phyloP scores from a whole-genome alignment of 495 filamentous ascomycete genomes.

The Jackrogersella minutella region DNA sequence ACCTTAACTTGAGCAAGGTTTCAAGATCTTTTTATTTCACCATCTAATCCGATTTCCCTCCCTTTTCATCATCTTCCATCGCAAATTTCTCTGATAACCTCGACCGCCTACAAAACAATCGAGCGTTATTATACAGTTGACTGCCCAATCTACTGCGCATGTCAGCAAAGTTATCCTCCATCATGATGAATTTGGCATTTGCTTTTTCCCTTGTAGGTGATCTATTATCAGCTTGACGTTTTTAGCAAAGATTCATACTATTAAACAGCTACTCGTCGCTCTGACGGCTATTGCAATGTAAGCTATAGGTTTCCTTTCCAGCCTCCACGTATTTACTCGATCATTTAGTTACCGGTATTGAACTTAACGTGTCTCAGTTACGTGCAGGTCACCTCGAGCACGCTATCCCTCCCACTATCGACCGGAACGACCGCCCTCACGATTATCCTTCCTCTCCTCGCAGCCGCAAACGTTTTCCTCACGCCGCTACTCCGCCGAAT shows the following conservation, averaged over 20 bases:
- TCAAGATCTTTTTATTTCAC: too few species aligned
- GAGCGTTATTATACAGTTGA: too few species aligned
- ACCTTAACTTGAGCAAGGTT: too few species aligned
- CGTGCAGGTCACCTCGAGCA: constrained; percentile 55
- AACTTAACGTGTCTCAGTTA: constrained; percentile 48
- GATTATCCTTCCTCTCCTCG: constrained; percentile 60
- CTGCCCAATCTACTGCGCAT: not conserved
- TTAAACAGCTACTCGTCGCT: constrained; percentile 21
- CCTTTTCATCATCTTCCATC: not conserved
- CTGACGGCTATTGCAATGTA: constrained; percentile 30
- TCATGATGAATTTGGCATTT: constrained; percentile 17
- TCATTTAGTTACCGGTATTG: not conserved
- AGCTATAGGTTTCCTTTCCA: not conserved
- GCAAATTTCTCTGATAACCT: too few species aligned
- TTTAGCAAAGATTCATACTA: constrained; percentile 4
- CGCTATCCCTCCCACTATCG: constrained; percentile 61
- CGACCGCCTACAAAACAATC: too few species aligned
- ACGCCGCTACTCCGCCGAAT: constrained; percentile 27
- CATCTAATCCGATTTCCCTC: too few species aligned
- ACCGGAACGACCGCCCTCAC: constrained; percentile 56
- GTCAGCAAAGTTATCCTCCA: not conserved
- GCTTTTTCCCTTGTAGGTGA: constrained; percentile 16
- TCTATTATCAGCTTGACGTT: not conserved
- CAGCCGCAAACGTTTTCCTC: constrained; percentile 52
- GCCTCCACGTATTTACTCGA: not conserved